Evolutionary conservation across 2,329 filamentous ascomycete species (phyloP), one percentile per base, ranked within the genome.

Genomic region (Daldinia sp.): DNA sequence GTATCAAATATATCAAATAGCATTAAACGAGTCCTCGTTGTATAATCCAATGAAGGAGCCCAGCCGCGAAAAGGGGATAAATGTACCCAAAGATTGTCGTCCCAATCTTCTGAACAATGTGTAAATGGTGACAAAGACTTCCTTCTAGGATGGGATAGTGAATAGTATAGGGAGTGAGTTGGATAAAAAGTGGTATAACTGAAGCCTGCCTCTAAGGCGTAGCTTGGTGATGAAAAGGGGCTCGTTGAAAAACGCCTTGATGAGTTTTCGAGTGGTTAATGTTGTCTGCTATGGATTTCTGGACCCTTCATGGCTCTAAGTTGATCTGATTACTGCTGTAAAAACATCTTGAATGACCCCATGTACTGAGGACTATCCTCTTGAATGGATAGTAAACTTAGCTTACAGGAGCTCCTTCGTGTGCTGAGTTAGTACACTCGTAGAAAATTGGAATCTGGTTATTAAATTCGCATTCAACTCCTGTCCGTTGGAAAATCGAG

Each of bases 1-100:
- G 23, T 54, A 7, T 26, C 15, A 54, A 54, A 39, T 54, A n/a
- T 54, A 7, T 26, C 15, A 54, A 54, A 39, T 54, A n/a, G 4
- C 2, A 39, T 53, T 10, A 26, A n/a, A 54, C 39, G 26, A 39
- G 6, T 15, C 30, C 10, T 37, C 7, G 50, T 20, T 10, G 15
- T 18, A 20, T 20, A 18, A 4, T 10, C 35, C 12, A 13, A 2
- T 12, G 4, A 13, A 5, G 35, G 12, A 13, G 9, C 10, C 13
- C 10, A 39, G 12, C 13, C 28, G 28, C 28, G 33, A 10, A 18
- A 35, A 10, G 26, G 48, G 26, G 10, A 13, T 5, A 18, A 26
- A 20, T 53, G 3, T 53, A 6, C 15, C 12, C 2, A 2, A 26
- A 7, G 44, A 48, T n/a, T 12, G 5, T 48, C 4, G 26, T 6